These are phyloP conservation scores for Kwoniella mangroviensis DNA, from an alignment of 768 basidiomycete species.

Conservation along the genomic window DNA sequence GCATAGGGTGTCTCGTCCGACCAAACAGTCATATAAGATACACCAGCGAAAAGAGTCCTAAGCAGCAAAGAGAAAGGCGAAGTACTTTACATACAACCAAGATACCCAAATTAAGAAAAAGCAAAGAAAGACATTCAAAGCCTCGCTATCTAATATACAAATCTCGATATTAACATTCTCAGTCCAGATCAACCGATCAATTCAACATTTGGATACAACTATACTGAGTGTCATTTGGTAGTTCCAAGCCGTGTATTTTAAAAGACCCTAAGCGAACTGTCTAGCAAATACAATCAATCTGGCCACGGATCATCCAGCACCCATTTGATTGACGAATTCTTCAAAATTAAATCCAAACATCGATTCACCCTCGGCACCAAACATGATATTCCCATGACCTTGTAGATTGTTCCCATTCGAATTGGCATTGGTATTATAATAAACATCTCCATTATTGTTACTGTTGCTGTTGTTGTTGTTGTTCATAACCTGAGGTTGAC, in stretches of 20 bases:
- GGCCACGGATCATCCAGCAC: constrained; percentile 5
- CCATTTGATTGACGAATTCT: constrained; percentile 31
- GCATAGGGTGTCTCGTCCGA: neutral
- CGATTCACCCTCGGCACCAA: constrained; percentile 19
- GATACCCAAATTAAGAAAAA: neutral
- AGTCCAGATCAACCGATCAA: neutral
- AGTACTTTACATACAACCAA: neutral
- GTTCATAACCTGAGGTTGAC: neutral
- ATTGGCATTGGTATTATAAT: neutral
- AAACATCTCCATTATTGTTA: neutral
- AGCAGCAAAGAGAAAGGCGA: neutral
- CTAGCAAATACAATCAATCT: neutral
- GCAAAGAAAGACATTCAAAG: neutral
- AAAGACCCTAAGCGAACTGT: too few species aligned
- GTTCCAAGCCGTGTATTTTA: neutral
- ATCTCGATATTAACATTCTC: neutral
- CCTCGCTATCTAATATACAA: neutral
- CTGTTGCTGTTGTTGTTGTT: neutral
- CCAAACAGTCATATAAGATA: neutral
- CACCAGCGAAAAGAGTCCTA: neutral
- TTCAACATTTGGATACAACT: neutral
- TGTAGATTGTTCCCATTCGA: constrained; percentile 23
- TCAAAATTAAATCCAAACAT: constrained; percentile 35
- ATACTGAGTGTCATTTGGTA: neutral
- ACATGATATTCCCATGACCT: constrained; percentile 12